Evolutionary conservation across 2,329 filamentous ascomycete species (phyloP).

Genomic region (Gliomastix tumulicola): DNA sequence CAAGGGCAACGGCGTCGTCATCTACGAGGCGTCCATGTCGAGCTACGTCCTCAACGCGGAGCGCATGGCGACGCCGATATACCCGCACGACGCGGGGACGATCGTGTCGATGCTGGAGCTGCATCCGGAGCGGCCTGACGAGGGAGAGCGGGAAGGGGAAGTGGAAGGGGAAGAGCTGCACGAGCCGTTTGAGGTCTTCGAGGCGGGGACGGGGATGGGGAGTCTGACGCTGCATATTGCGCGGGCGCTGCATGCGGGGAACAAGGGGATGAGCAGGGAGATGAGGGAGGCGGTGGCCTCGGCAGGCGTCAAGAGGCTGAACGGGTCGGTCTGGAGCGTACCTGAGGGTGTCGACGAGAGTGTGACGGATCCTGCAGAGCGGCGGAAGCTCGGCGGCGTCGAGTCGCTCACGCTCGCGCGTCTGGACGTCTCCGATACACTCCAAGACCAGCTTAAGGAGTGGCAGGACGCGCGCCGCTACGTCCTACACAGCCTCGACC

Average conservation of each 20-base stretch:
- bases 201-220: conserved; percentile 81
- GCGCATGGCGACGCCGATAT: conserved; percentile 68
- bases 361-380: not conserved
- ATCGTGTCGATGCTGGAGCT: conserved; percentile 74
- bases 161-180: conserved; percentile 18
- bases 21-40: conserved; percentile 61
- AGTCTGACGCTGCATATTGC: conserved; percentile 70
- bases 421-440: conserved; percentile 17
- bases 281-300: conserved; percentile 1
- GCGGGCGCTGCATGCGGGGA: conserved; percentile 68
- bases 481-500: conserved; percentile 70
- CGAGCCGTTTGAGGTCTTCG: conserved; percentile 63
- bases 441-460: not conserved
- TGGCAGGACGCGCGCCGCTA: conserved; percentile 52
- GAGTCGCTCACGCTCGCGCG: conserved; percentile 4
- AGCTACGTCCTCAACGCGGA: conserved; percentile 65
- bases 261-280: conserved; percentile 27
- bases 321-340: too few relatives aligned
- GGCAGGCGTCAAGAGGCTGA: not conserved
- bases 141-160: conserved; percentile 23
- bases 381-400: not conserved
- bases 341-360: not conserved
- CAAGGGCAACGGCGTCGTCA: conserved; percentile 40
- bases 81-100: conserved; percentile 66
- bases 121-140: conserved; percentile 42